Percentiles rank a stretch among this genome's conserved stretches.
phyloP scores from a whole-genome alignment of 2,329 filamentous ascomycete genomes.

The Curvularia spicifera region DNA sequence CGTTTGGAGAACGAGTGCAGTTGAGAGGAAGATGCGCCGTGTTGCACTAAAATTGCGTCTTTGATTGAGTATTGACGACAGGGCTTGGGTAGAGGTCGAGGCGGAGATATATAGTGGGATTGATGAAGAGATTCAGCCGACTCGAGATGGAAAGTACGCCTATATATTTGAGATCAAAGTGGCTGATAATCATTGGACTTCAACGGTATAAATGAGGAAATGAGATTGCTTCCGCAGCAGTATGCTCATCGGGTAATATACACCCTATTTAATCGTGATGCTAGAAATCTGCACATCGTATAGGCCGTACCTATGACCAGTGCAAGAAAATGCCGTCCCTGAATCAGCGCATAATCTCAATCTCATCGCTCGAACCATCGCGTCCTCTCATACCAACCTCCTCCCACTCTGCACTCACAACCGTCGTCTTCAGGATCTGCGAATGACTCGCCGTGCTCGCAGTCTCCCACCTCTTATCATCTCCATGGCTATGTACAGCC shows the following conservation, averaged over 20 bases:
- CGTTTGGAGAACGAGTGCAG: background rate
- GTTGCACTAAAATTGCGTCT: background rate
- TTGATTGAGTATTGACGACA: no score
- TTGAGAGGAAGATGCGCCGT: background rate
- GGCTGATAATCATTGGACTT: background rate
- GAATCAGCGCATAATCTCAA: slow-evolving; percentile 24
- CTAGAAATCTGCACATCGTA: background rate
- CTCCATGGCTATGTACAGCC: slow-evolving; percentile 22
- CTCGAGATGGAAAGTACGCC: background rate
- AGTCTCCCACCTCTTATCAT: slow-evolving; percentile 40
- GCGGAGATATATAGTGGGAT: background rate
- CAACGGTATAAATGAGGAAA: background rate
- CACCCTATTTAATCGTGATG: background rate
- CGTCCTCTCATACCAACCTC: slow-evolving; percentile 31
- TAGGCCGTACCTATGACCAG: background rate
- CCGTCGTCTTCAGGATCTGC: slow-evolving; percentile 47
- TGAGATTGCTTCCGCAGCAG: background rate
- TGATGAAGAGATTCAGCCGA: background rate
- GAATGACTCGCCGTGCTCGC: slow-evolving; percentile 43
- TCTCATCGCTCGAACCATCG: slow-evolving; percentile 30
- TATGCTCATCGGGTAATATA: background rate
- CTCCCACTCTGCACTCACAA: slow-evolving; percentile 46
- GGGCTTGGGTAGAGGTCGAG: background rate
- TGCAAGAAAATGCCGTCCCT: background rate
- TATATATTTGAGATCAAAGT: background rate